Evolutionary conservation across 2,329 filamentous ascomycete genomes (phyloP).

Genomic region (Monosporascus sp.): DNA sequence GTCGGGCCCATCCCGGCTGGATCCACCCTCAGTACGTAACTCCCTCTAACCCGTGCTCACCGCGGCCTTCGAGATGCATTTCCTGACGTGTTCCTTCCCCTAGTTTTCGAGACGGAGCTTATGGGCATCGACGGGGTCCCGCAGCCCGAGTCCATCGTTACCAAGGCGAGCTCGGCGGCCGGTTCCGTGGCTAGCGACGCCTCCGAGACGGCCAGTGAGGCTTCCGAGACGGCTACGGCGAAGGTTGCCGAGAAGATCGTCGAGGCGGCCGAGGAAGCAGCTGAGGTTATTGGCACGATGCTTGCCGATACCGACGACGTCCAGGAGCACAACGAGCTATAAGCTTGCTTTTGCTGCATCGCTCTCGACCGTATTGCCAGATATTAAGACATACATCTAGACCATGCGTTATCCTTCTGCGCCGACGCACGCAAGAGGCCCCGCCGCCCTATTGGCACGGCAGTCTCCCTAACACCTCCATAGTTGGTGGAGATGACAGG

Average conservation of each 20-base stretch:
- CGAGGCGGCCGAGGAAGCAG: slow-evolving; percentile 40
- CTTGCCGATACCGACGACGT: slow-evolving; percentile 49
- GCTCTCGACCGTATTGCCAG: neutral
- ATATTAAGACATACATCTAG: too few relatives aligned
- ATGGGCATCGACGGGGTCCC: slow-evolving; percentile 73
- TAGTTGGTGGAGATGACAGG: too few relatives aligned
- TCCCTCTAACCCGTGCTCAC: neutral
- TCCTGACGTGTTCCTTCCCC: slow-evolving; percentile 5
- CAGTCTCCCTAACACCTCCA: too few relatives aligned
- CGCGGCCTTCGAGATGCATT: neutral
- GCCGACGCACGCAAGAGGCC: too few relatives aligned
- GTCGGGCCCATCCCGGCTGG: slow-evolving; percentile 80
- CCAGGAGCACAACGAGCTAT: slow-evolving; percentile 58
- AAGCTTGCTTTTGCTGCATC: slow-evolving; percentile 9
- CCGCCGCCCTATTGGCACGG: too few relatives aligned
- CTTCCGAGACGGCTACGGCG: slow-evolving; percentile 23
- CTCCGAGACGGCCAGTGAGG: slow-evolving; percentile 15
- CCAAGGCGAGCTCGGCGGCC: slow-evolving; percentile 28
- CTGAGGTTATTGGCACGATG: slow-evolving; percentile 47
- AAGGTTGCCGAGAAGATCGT: slow-evolving; percentile 37
- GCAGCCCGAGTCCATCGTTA: slow-evolving; percentile 41
- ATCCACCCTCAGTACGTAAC: slow-evolving; percentile 63
- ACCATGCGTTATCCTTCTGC: too few relatives aligned
- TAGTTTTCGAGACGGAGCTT: slow-evolving; percentile 89
- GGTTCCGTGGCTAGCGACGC: slow-evolving; percentile 15